Evolutionary conservation across 352 stramenopile genomes (phyloP), one percentile per base, ranked within the genome.

Genomic region (Pythium graminicola): DNA sequence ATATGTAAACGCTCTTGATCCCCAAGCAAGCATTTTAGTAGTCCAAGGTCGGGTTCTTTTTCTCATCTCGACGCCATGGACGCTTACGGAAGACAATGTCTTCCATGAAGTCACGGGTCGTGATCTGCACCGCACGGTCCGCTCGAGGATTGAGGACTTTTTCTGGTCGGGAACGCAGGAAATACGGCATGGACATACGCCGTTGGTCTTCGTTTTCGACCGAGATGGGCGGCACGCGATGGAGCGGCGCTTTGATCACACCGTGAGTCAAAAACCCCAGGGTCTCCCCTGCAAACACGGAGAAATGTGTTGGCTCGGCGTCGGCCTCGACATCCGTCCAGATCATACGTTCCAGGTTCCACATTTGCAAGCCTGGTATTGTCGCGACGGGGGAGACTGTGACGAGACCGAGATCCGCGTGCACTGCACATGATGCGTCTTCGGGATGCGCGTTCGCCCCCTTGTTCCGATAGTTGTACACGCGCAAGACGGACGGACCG

Each of bases 391-490:
- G 82, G 5, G 80, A 93, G 3, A 93, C 78, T 2, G 79, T 91
- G 28, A 93, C 76, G 9, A 93, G 66, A 3, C 82, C 82, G 7
- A 91, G 54, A 40, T 93, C 82, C 17, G 82, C 82, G 54, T 93
- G 82, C 14, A 89, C 72, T 17, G 70, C 82, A 56, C 82, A 91
- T 11, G 78, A 88, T 28, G 79, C 50, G 45, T 89, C 73, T 31
- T 86, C 74, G 23, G 71, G 70, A 33, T 72, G 56, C 17, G 35
- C 26, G 2, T 62, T 45, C 20, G 35, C 35, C 0, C 47, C 54
- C 54, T 93, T 90, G 65, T 93, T 90, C 17, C 72, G 72, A 52
- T 91, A 93, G 52, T 89, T 91, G 72, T 91, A 91, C 29, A 93
- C 67, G 7, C 80, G 79, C n/a, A 93, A 48, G 10, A 93, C 78